Base-by-base conservation (phyloP, 169 alveolate genomes). In the Babesia ovata region DNA sequence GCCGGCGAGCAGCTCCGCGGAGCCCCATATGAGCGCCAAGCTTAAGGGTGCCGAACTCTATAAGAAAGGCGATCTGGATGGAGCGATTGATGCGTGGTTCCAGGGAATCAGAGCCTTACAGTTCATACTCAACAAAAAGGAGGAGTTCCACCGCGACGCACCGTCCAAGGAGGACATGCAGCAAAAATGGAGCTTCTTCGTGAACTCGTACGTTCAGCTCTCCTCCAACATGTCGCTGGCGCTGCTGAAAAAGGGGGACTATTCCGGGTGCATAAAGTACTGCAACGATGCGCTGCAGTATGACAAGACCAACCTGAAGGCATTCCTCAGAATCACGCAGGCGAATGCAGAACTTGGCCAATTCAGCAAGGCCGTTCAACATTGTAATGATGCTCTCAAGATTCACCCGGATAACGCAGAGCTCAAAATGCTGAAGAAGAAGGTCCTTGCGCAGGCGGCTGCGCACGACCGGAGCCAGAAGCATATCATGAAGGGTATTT, bases 31-130 rank as follows among this genome's bases (percentile, higher is more conserved):
- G 45, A 26, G 29, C 45, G 70, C 29, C 57, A 79, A 70, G 61
- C 72, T 56, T n/a, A 36, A 63, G 42, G 87, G 87, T 2, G 59
- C 48, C 29, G 87, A 70, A 50, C 59, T 71, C 16, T 79, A 50
- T 56, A 58, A 44, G 28, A 42, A 54, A 45, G 89, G 89, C 17
- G 89, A 82, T 66, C 13, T 50, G n/a, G 84, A 71, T 46, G 89
- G 79, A 6, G 89, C 89, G 28, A 82, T 82, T 24, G 66, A 72
- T 8, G 39, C 29, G 19, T 82, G 89, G 89, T 71, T 56, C 28
- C 62, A 56, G 45, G 65, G 79, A 12, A 29, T 82, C 10, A 39
- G 75, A 29, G 52, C 79, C 19, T 49, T 82, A 16, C 54, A 72
- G 45, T 71, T 46, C 70, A 60, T 82, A 4, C 79, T 82, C n/a